phyloP scores from a whole-genome alignment of 495 filamentous ascomycete genomes.

The Margaritispora aquatica region DNA sequence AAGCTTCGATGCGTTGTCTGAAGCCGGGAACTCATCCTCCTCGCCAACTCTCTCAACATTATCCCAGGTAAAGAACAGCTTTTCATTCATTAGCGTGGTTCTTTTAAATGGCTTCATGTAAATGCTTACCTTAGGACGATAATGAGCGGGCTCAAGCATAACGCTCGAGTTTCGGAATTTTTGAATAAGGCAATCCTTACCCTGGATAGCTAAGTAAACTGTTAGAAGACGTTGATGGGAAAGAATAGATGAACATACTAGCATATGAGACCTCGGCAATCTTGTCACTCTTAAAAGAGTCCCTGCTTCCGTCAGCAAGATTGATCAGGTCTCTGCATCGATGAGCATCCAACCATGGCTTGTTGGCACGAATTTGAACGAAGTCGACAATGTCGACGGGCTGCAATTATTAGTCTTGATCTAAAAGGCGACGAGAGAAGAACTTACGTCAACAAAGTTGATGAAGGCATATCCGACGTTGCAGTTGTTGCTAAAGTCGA shows the following conservation, averaged over 20 bases:
- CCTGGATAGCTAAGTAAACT: conserved; percentile 68
- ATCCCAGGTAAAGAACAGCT: conserved; percentile 21
- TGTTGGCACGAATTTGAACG: conserved; percentile 61
- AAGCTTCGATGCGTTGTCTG: conserved; percentile 82
- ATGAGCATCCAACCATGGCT: conserved; percentile 52
- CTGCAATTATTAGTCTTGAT: too few species aligned
- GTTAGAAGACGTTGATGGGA: background rate
- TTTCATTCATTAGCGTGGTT: background rate
- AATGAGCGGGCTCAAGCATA: conserved; percentile 76
- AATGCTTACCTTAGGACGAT: conserved; percentile 69
- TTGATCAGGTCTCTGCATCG: background rate
- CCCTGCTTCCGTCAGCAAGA: conserved; percentile 40
- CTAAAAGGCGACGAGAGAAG: too few species aligned
- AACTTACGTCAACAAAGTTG: conserved; percentile 78
- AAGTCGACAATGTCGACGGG: conserved; percentile 74
- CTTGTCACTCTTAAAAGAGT: conserved; percentile 77
- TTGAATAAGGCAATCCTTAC: conserved; percentile 79
- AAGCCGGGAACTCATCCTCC: conserved; percentile 68
- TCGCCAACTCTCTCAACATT: conserved; percentile 29
- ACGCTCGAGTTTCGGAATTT: conserved; percentile 96
- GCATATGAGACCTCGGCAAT: conserved; percentile 90
- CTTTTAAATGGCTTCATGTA: background rate
- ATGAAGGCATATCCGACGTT: conserved; percentile 98
- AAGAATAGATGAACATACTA: conserved; percentile 48
- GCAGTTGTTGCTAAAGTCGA: conserved; percentile 60